A percentile compares a stretch with the other conserved stretches of the same genome.
Evolutionary conservation across 768 basidiomycete species (phyloP).

Genomic region (Xerocomus spinulosus): DNA sequence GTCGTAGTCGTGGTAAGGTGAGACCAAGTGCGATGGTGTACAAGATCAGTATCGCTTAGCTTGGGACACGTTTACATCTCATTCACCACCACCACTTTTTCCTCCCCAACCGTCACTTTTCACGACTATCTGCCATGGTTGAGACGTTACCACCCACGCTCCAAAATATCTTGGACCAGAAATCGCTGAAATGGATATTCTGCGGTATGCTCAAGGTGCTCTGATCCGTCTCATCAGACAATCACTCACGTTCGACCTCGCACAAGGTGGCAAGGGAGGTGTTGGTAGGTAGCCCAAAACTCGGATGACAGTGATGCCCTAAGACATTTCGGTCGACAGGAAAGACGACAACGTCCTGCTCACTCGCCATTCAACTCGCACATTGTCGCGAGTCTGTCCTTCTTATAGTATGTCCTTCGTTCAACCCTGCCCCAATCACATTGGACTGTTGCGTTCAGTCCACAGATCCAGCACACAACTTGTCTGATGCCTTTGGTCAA

Average conservation of each 20-base stretch:
- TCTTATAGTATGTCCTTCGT: constrained; percentile 67
- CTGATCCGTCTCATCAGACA: constrained; percentile 8
- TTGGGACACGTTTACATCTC: not conserved
- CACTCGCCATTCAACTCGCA: constrained; percentile 94
- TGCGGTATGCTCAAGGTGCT: constrained; percentile 60
- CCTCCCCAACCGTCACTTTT: constrained; percentile 2
- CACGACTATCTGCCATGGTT: constrained; percentile 38
- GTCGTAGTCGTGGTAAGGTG: constrained; percentile 1
- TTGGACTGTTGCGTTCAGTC: constrained; percentile 50
- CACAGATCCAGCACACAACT: constrained; percentile 99
- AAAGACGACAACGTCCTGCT: constrained; percentile 98
- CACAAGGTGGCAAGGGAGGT: constrained; percentile 95
- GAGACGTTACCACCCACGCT: constrained; percentile 76
- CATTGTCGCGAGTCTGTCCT: constrained; percentile 90
- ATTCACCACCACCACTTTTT: not conserved
- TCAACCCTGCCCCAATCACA: not conserved
- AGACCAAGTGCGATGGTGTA: too few species aligned
- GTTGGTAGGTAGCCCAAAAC: constrained; percentile 60
- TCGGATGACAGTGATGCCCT: not conserved
- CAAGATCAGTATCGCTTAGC: too few species aligned
- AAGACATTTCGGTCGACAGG: constrained; percentile 42
- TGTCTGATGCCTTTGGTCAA: constrained; percentile 97
- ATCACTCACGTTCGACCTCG: constrained; percentile 10
- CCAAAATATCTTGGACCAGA: constrained; percentile 93
- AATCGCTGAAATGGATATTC: constrained; percentile 95